These are phyloP conservation scores for Cladophialophora psammophila DNA, from an alignment of 2,329 filamentous ascomycete genomes.

Conservation along the genomic window DNA sequence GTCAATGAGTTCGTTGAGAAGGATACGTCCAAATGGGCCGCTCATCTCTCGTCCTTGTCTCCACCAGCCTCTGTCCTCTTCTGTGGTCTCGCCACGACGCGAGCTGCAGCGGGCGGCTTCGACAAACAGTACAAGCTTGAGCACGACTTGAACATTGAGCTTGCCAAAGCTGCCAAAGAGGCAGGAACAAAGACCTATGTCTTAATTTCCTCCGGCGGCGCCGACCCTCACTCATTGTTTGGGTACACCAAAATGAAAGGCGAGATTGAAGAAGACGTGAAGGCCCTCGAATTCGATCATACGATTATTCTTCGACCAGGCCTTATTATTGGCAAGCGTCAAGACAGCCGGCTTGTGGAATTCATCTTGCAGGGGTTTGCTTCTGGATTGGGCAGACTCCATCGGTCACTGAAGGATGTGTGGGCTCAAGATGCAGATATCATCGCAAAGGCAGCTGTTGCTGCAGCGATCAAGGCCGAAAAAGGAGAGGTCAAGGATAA, in stretches of 20 bases:
- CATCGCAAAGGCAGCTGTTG: slow-evolving; percentile 61
- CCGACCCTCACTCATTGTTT: slow-evolving; percentile 61
- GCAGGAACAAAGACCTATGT: slow-evolving; percentile 78
- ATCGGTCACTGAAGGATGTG: slow-evolving; percentile 65
- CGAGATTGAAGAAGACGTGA: slow-evolving; percentile 81
- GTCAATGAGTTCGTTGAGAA: slow-evolving; percentile 65
- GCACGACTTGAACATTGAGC: slow-evolving; percentile 80
- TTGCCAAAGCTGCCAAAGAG: slow-evolving; percentile 76
- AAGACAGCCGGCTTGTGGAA: slow-evolving; percentile 67
- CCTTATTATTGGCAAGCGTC: slow-evolving; percentile 74
- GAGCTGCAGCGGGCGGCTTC: slow-evolving; percentile 74
- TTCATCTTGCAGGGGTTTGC: slow-evolving; percentile 64
- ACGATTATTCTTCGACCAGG: slow-evolving; percentile 78
- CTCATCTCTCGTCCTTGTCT: slow-evolving; percentile 62
- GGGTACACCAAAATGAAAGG: slow-evolving; percentile 78
- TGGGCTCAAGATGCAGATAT: slow-evolving; percentile 77
- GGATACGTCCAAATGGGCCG: slow-evolving; percentile 74
- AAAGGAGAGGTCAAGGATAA: slow-evolving; percentile 52
- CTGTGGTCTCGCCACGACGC: slow-evolving; percentile 82
- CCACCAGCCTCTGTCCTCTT: slow-evolving; percentile 71
- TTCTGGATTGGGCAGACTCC: slow-evolving; percentile 62
- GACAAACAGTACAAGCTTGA: slow-evolving; percentile 87
- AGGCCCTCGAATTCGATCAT: slow-evolving; percentile 75
- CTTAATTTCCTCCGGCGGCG: slow-evolving; percentile 69
- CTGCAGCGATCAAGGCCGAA: slow-evolving; percentile 49